phyloP scores from a whole-genome alignment of 768 basidiomycete genomes.

The Dictyophora rubrovolvata region DNA sequence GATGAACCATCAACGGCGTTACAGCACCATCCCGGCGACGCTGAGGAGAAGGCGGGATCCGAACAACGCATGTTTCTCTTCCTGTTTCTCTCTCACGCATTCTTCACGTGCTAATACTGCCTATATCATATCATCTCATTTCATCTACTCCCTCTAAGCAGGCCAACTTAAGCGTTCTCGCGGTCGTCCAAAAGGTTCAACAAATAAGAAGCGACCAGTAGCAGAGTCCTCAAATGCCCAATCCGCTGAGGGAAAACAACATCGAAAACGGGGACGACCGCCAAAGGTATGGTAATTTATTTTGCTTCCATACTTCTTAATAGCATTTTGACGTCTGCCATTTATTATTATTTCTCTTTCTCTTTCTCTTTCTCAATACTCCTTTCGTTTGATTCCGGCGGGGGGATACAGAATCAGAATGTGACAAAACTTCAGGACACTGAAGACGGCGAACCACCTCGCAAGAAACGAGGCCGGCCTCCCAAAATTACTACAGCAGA shows the following conservation, averaged over 20 bases:
- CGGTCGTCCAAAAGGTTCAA: constrained; percentile 85
- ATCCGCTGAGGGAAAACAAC: constrained; percentile 20
- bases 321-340: background rate
- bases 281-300: constrained; percentile 32
- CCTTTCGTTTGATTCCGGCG: constrained; percentile 16
- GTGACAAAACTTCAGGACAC: constrained; percentile 11
- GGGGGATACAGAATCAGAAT: constrained; percentile 34
- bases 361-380: constrained; percentile 15
- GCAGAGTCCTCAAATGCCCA: constrained; percentile 21
- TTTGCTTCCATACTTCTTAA: too few species aligned
- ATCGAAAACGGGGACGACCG: constrained; percentile 41
- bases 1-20: constrained; percentile 19
- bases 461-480: constrained; percentile 66
- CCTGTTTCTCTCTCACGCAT: constrained; percentile 2
- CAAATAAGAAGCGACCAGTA: constrained; percentile 48
- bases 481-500: constrained; percentile 39
- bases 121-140: constrained; percentile 21
- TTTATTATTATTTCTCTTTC: constrained; percentile 14
- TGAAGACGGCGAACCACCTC: constrained; percentile 37
- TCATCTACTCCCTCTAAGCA: constrained; percentile 10
- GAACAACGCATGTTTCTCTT: constrained; percentile 3
- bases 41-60: constrained; percentile 17
- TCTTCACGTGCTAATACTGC: constrained; percentile 14
- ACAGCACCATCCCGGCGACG: background rate
- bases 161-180: constrained; percentile 59